Conservation (phyloP, 345 rosid species). For the Carallia pectinifolia region DNA sequence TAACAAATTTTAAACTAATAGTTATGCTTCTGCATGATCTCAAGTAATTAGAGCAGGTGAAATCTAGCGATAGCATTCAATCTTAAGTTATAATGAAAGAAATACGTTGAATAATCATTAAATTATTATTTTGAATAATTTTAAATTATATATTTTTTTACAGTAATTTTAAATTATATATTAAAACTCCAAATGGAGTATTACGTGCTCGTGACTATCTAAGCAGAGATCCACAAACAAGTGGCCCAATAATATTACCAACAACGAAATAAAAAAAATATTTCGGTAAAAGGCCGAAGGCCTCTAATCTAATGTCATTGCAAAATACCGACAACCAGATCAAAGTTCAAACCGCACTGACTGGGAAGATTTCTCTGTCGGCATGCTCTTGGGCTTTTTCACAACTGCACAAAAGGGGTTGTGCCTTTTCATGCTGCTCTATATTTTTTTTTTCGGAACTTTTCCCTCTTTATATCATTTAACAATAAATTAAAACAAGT, state of each 20-base stretch:
- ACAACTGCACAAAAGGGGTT: slow-evolving; percentile 12
- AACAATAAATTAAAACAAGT: background rate
- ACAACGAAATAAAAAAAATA: background rate
- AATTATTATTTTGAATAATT: too few relatives aligned
- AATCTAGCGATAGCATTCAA: too few relatives aligned
- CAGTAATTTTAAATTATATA: too few relatives aligned
- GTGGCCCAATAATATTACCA: background rate
- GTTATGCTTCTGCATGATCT: too few relatives aligned
- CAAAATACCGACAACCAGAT: background rate
- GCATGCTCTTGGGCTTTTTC: slow-evolving; percentile 21
- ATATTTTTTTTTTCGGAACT: background rate
- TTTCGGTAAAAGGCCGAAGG: too few relatives aligned
- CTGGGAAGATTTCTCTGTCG: slow-evolving; percentile 27
- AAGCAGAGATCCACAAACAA: background rate
- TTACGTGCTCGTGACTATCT: too few relatives aligned
- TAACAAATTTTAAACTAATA: too few relatives aligned
- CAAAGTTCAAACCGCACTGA: slow-evolving; percentile 16
- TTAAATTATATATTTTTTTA: too few relatives aligned
- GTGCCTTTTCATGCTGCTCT: slow-evolving; percentile 25
- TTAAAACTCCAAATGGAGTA: too few relatives aligned
- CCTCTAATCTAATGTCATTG: background rate
- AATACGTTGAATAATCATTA: too few relatives aligned
- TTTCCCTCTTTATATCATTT: background rate
- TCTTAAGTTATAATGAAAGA: too few relatives aligned
- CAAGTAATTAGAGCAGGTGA: too few relatives aligned